phyloP scores from a whole-genome alignment of 2,329 filamentous ascomycete species.

The Hypoxylon rubiginosum region DNA sequence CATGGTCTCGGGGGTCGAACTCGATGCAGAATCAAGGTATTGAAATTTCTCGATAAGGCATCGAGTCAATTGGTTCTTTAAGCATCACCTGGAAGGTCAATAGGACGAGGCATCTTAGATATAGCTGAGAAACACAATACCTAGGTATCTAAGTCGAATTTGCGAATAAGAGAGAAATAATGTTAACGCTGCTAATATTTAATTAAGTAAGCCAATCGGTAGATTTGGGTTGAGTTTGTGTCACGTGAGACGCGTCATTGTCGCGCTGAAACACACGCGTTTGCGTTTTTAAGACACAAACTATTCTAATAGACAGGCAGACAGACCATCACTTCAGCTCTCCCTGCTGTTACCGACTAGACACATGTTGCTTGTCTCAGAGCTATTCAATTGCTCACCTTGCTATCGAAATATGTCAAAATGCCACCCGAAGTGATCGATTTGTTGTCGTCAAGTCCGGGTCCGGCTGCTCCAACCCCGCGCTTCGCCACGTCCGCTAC shows the following conservation, averaged over 20 bases:
- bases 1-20: no score
- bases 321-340: no score
- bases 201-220: not conserved
- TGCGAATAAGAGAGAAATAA: not conserved
- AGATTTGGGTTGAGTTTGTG: not conserved
- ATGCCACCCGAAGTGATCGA: slow-evolving; percentile 56
- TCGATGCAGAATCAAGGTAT: not conserved
- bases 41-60: not conserved
- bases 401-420: slow-evolving; percentile 22
- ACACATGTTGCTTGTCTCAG: slow-evolving; percentile 2
- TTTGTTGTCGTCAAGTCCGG: slow-evolving; percentile 53
- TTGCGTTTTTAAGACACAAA: not conserved
- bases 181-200: not conserved
- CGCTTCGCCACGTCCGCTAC: slow-evolving; percentile 18
- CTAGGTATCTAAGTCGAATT: not conserved
- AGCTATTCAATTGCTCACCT: slow-evolving; percentile 11
- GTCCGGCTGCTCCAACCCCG: slow-evolving; percentile 43
- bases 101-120: not conserved
- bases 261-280: slow-evolving; percentile 27
- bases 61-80: no score
- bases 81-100: not conserved
- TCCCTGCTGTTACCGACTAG: slow-evolving; percentile 7
- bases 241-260: slow-evolving; percentile 38
- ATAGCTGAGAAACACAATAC: not conserved
- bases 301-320: not conserved